These are phyloP conservation scores for Talaromyces amestolkiae DNA, from an alignment of 2,329 filamentous ascomycete genomes.

Conservation along the genomic window DNA sequence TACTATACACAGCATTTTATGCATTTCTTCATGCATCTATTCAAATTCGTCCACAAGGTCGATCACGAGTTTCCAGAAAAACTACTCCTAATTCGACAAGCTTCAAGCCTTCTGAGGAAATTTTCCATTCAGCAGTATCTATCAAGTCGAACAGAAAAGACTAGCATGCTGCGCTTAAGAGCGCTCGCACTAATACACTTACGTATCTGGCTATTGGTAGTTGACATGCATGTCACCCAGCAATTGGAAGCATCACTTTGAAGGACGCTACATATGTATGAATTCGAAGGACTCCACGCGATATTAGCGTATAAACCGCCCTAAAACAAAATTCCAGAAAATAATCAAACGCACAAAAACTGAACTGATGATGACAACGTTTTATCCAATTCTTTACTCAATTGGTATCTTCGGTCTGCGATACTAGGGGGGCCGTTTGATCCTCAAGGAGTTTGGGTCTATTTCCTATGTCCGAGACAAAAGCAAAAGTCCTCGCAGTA, in stretches of 20 bases:
- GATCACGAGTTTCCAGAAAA: not conserved
- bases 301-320: not conserved
- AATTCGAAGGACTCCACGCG: not conserved
- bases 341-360: not conserved
- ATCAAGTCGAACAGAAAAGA: too few species aligned
- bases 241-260: constrained; percentile 22
- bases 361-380: not conserved
- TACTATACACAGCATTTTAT: not conserved
- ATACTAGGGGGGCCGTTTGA: not conserved
- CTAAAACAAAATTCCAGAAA: not conserved
- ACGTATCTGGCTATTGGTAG: constrained; percentile 14
- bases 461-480: not conserved
- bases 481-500: not conserved
- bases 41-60: not conserved
- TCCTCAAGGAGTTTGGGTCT: not conserved
- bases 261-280: not conserved
- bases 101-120: not conserved
- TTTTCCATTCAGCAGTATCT: not conserved
- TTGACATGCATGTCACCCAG: constrained; percentile 9
- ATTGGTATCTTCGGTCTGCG: not conserved
- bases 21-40: constrained; percentile 2
- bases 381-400: not conserved
- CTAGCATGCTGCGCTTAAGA: not conserved
- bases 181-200: not conserved
- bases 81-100: not conserved